These are phyloP conservation scores for Fraxinus pennsylvanica DNA, from an alignment of 257 asterid species.

Conservation along the genomic window DNA sequence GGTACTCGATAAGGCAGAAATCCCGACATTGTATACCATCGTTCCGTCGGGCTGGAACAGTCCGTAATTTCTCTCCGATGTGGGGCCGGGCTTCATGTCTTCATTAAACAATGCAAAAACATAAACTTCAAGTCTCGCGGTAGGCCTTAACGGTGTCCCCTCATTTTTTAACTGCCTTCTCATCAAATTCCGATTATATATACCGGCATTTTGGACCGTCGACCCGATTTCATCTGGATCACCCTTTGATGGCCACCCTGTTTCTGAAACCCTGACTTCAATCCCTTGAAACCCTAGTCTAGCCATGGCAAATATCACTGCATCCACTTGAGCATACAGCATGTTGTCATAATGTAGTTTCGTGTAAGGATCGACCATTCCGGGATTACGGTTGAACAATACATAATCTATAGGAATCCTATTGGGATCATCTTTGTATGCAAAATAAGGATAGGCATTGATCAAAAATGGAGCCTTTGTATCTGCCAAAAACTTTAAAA, in stretches of 20 bases:
- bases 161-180: constrained; percentile 56
- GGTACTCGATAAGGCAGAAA: constrained; percentile 35
- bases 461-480: constrained; percentile 85
- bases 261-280: constrained; percentile 74
- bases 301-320: constrained; percentile 63
- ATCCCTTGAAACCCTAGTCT: constrained; percentile 59
- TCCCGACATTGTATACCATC: constrained; percentile 60
- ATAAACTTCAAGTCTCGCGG: constrained; percentile 56
- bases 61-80: constrained; percentile 75
- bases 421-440: constrained; percentile 67
- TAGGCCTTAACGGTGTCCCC: constrained; percentile 79
- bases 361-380: constrained; percentile 67
- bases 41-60: constrained; percentile 69
- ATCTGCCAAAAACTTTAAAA: constrained; percentile 51
- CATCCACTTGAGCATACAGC: constrained; percentile 89
- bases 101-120: constrained; percentile 82
- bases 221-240: constrained; percentile 68
- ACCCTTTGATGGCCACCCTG: constrained; percentile 92
- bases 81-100: constrained; percentile 79
- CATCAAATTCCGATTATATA: constrained; percentile 64
- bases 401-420: constrained; percentile 65
- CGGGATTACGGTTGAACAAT: constrained; percentile 61
- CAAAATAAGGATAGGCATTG: constrained; percentile 90
- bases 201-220: constrained; percentile 55
- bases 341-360: constrained; percentile 74